Evolutionary conservation across 2,329 filamentous ascomycete genomes (phyloP).

Genomic region (Coleophoma eucalyptorum): DNA sequence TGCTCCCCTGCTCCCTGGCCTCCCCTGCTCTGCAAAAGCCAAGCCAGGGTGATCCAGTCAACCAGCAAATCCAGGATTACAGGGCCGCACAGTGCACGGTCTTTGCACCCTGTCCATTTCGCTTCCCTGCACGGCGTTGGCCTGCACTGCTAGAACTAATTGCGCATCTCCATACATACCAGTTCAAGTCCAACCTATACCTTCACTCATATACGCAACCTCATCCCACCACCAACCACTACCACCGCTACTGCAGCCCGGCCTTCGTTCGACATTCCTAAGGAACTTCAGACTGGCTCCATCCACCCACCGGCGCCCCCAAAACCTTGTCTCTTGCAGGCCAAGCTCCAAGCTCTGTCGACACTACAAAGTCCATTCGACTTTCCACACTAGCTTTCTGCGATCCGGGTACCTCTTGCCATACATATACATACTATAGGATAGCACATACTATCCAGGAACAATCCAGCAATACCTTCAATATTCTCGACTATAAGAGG

Average conservation of each 20-base stretch:
- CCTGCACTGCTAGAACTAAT: neutral
- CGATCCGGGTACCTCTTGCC: too few relatives aligned
- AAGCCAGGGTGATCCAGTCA: neutral
- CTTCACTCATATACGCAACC: neutral
- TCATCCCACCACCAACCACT: too few relatives aligned
- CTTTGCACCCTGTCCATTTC: constrained; percentile 1
- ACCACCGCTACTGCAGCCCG: too few relatives aligned
- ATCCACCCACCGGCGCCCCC: neutral
- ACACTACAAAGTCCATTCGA: neutral
- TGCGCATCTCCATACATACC: constrained; percentile 2
- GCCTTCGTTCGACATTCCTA: too few relatives aligned
- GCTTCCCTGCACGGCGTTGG: neutral
- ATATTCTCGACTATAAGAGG: too few relatives aligned
- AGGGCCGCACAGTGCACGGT: neutral
- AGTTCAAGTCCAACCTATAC: neutral
- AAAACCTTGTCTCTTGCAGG: neutral
- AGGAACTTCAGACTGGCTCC: too few relatives aligned
- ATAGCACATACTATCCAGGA: too few relatives aligned
- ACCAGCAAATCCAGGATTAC: neutral
- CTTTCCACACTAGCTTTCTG: too few relatives aligned
- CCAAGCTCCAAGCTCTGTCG: neutral
- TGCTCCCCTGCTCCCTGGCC: neutral
- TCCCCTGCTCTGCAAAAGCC: constrained; percentile 1
- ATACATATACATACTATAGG: too few relatives aligned
- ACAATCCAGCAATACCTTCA: too few relatives aligned